phyloP scores from a whole-genome alignment of 2,329 filamentous ascomycete species.

The Cladosporium halotolerans region DNA sequence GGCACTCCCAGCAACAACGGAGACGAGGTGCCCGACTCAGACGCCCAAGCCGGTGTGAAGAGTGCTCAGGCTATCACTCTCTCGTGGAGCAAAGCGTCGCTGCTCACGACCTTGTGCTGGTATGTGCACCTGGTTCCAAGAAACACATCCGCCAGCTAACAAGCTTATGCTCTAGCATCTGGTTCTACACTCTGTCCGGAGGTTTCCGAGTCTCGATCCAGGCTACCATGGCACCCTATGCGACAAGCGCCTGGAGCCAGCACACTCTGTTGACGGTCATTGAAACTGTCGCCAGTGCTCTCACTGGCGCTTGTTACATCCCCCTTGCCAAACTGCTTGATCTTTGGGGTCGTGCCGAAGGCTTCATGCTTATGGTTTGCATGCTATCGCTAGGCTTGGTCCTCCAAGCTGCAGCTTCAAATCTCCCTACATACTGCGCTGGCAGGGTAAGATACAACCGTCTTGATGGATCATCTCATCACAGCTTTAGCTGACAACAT shows the following conservation, averaged over 20 bases:
- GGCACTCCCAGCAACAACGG: not conserved
- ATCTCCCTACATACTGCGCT: slow-evolving; percentile 56
- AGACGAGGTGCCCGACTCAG: slow-evolving; percentile 3
- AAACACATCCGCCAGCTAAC: slow-evolving; percentile 13
- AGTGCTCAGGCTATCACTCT: slow-evolving; percentile 9
- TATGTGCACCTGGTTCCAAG: slow-evolving; percentile 26
- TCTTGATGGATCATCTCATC: slow-evolving; percentile 33
- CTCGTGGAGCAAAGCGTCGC: slow-evolving; percentile 7
- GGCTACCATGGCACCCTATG: slow-evolving; percentile 24
- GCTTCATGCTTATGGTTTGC: slow-evolving; percentile 50
- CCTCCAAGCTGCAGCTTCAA: slow-evolving; percentile 60
- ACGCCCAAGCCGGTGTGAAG: slow-evolving; percentile 14
- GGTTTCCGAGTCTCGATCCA: slow-evolving; percentile 29
- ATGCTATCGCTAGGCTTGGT: slow-evolving; percentile 51
- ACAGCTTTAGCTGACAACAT: slow-evolving; percentile 35
- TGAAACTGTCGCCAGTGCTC: slow-evolving; percentile 47
- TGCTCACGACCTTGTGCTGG: slow-evolving; percentile 18
- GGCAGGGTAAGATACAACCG: slow-evolving; percentile 53
- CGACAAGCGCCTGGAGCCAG: slow-evolving; percentile 25
- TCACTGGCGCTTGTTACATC: slow-evolving; percentile 47
- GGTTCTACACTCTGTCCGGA: slow-evolving; percentile 32
- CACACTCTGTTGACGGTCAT: slow-evolving; percentile 36
- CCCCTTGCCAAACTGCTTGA: slow-evolving; percentile 62
- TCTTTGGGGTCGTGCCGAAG: slow-evolving; percentile 62
- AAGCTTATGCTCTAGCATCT: slow-evolving; percentile 25